phyloP scores from a whole-genome alignment of 2,329 filamentous ascomycete species.

The Colletotrichum sp. region DNA sequence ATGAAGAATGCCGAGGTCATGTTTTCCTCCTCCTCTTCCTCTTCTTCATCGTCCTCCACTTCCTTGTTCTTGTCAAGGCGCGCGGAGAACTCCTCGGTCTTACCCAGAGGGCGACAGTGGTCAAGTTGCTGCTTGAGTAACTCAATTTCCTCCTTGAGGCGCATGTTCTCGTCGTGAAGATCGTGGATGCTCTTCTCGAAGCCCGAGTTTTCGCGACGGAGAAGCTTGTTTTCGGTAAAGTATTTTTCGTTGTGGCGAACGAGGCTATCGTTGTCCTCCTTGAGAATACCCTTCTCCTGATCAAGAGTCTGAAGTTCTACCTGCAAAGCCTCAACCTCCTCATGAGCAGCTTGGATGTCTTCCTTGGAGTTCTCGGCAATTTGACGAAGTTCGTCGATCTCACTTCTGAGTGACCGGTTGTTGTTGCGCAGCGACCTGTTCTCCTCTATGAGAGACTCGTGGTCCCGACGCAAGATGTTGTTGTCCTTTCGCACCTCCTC shows the following conservation, averaged over 20 bases:
- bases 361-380: slow-evolving; percentile 43
- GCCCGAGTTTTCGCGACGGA: slow-evolving; percentile 51
- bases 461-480: slow-evolving; percentile 45
- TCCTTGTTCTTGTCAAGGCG: slow-evolving; percentile 35
- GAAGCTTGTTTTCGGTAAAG: slow-evolving; percentile 57
- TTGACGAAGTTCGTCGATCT: slow-evolving; percentile 49
- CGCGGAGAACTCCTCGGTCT: slow-evolving; percentile 38
- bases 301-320: slow-evolving; percentile 42
- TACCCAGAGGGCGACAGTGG: slow-evolving; percentile 41
- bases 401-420: slow-evolving; percentile 44
- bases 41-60: slow-evolving; percentile 27
- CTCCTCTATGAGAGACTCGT: slow-evolving; percentile 47
- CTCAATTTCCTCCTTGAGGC: slow-evolving; percentile 53
- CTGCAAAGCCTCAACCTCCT: slow-evolving; percentile 45
- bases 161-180: slow-evolving; percentile 51
- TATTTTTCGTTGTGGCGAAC: slow-evolving; percentile 61
- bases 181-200: slow-evolving; percentile 52
- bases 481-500: slow-evolving; percentile 47
- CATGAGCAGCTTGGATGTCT: slow-evolving; percentile 44
- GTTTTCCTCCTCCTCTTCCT: slow-evolving; percentile 43
- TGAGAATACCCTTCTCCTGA: slow-evolving; percentile 50
- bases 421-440: slow-evolving; percentile 49
- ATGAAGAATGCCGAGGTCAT: slow-evolving; percentile 66
- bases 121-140: slow-evolving; percentile 50
- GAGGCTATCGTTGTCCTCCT: slow-evolving; percentile 56